Base-by-base conservation (phyloP, 371 early-diverging fungal genomes). In the Basidiobolus heterosporus region DNA sequence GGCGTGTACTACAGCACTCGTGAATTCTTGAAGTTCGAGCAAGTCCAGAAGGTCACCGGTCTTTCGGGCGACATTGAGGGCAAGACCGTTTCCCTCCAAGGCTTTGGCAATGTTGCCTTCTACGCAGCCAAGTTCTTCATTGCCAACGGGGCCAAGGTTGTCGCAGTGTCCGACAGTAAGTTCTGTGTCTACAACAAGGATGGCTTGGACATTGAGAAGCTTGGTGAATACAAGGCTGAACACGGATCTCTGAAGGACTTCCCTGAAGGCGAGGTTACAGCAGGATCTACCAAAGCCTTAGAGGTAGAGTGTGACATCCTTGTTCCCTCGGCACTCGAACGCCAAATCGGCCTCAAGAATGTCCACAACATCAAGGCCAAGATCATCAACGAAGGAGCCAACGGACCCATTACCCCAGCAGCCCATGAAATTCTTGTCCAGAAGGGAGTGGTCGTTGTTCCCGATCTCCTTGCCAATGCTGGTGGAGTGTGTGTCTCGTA, bases 51-150 rank as follows among this genome's bases (percentile, higher is more conserved):
- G 62, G 64, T 66, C 54, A 80, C 80, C 14, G 80, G 81, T 13
- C 61, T 86, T 38, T 65, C 58, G 38, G 85, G 82, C 19, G 69
- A 73, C 42, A 70, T 88, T 47, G 64, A 72, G 23, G 88, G 69
- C 49, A 61, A 61, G 42, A 64, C 62, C 18, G 79, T 89, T 35
- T 64, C 85, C 46, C 70, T 89, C 47, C 90, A 89, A 66, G 90
- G 90, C 44, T 88, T 89, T 48, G 90, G 90, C 59, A 89, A 89
- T 56, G 90, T 89, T 49, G 88, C 88, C 39, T 85, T 81, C 69
- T 83, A 81, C 70, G 81, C 87, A 35, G 81, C 87, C 58, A 83
- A 84, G 62, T 89, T 89, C 71, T 88, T 88, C 54, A 72, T 78
- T 52, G 67, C 72, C 62, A 82, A 85, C 55, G 61, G 76, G 51